These are phyloP conservation scores for Pestalotiopsis sp. DNA, from an alignment of 2,329 filamentous ascomycete genomes.

Conservation along the genomic window DNA sequence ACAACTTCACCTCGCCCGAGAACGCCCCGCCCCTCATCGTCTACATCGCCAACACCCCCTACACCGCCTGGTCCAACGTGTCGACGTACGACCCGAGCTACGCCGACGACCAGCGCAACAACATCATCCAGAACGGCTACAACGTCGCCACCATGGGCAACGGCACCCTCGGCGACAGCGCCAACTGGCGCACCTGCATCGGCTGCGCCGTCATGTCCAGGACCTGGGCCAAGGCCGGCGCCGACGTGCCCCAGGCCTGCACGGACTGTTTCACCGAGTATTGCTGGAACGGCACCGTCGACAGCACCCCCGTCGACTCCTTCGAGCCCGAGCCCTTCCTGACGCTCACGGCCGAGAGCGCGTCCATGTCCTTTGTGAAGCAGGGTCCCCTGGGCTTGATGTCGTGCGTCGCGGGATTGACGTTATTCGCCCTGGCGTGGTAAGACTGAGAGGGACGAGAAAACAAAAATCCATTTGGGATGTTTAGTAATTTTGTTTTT, in stretches of 20 bases:
- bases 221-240: slow-evolving; percentile 72
- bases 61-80: slow-evolving; percentile 75
- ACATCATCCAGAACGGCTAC: slow-evolving; percentile 85
- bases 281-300: slow-evolving; percentile 86
- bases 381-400: background rate
- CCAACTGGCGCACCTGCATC: slow-evolving; percentile 79
- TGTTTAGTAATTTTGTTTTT: background rate
- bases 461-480: background rate
- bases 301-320: slow-evolving; percentile 22
- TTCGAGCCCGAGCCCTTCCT: slow-evolving; percentile 9
- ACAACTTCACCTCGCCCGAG: slow-evolving; percentile 53
- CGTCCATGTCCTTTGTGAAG: background rate
- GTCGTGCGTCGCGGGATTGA: background rate
- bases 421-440: background rate
- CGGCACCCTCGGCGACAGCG: slow-evolving; percentile 53
- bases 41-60: slow-evolving; percentile 87
- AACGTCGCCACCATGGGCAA: slow-evolving; percentile 84
- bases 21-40: slow-evolving; percentile 67
- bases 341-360: background rate
- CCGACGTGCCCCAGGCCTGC: slow-evolving; percentile 72
- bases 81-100: slow-evolving; percentile 75
- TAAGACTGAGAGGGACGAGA: background rate
- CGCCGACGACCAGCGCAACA: slow-evolving; percentile 67
- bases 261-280: slow-evolving; percentile 76
- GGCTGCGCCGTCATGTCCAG: slow-evolving; percentile 84